Evolutionary conservation across 106 monocot genomes (phyloP).

Genomic region (Triglochin maritima): DNA sequence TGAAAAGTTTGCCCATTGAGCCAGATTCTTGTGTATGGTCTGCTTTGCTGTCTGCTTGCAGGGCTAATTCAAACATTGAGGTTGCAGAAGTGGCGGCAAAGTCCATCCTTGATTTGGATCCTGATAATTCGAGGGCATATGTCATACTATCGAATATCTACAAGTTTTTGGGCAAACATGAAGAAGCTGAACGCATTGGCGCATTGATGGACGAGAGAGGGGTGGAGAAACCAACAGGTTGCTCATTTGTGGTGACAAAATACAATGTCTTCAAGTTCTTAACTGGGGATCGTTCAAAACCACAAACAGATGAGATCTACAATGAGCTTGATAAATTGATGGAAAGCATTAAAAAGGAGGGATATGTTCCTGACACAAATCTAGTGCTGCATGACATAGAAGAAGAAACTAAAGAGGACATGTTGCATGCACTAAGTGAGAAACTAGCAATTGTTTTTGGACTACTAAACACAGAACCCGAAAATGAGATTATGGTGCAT

Average conservation of each 20-base stretch:
- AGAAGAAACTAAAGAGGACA: conserved; percentile 23
- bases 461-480: conserved; percentile 18
- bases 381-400: conserved; percentile 31
- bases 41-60: conserved; percentile 24
- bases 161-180: conserved; percentile 10
- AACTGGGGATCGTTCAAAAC: conserved; percentile 11
- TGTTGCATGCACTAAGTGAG: conserved; percentile 20
- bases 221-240: conserved; percentile 10
- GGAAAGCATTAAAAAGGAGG: conserved; percentile 18
- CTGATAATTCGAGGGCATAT: conserved; percentile 12
- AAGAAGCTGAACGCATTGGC: conserved; percentile 14
- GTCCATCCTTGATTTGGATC: conserved; percentile 17
- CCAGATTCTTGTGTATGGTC: conserved; percentile 25
- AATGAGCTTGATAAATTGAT: conserved; percentile 12
- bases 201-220: conserved; percentile 17
- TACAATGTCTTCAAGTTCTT: conserved; percentile 20
- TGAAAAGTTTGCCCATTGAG: conserved; percentile 19
- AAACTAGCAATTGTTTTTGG: conserved; percentile 32
- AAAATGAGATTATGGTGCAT: conserved; percentile 16
- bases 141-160: conserved; percentile 22
- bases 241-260: conserved; percentile 15
- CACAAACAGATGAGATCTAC: conserved; percentile 19
- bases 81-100: conserved; percentile 20
- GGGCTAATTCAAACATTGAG: conserved; percentile 15
- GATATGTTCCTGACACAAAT: conserved; percentile 15